Evolutionary conservation across 2,329 filamentous ascomycete species (phyloP), one percentile per base, ranked within the genome.

Genomic region (Sarocladium brachiariae): DNA sequence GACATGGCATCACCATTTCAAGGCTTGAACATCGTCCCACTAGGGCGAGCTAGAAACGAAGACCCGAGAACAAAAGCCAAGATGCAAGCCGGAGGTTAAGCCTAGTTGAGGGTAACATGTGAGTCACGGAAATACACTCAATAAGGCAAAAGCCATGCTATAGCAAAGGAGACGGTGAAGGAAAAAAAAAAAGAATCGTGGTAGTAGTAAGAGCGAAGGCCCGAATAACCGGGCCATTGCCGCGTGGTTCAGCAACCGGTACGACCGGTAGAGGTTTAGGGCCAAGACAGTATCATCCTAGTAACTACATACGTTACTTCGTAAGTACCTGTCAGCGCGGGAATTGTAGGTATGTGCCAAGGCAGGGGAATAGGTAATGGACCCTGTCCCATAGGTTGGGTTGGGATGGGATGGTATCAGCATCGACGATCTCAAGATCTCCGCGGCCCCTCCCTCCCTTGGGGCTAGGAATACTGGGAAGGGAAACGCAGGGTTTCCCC

Each of bases 361-460:
- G n/a, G n/a, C n/a, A n/a, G n/a, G n/a, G n/a, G n/a, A n/a, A n/a
- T n/a, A 37, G 34, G 7, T n/a, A 37, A n/a, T 37, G 34, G 11
- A 23, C 3, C 16, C 5, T 5, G 14, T 45, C n/a, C 33, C 8
- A 47, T 47, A 19, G 43, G 25, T 33, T 19, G 9, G 8, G 11
- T n/a, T 13, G 5, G 19, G 24, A 7, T 23, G 16, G 38, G 6
- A 16, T 6, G 24, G 16, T 6, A 30, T 45, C 9, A n/a, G 37
- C 19, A 39, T 6, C 4, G 39, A 4, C 14, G 43, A 47, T 47
- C 43, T 30, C 18, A n/a, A 33, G 43, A 47, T 47, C 43, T 47
- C 43, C 43, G 43, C 43, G 43, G 43, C 43, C 43, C 43, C 43
- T 16, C 16, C 6, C 8, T 37, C 34, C 18, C 18, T 8, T n/a